phyloP scores from a whole-genome alignment of 805 yeast genomes.

The Naumovozyma dairenensis region DNA sequence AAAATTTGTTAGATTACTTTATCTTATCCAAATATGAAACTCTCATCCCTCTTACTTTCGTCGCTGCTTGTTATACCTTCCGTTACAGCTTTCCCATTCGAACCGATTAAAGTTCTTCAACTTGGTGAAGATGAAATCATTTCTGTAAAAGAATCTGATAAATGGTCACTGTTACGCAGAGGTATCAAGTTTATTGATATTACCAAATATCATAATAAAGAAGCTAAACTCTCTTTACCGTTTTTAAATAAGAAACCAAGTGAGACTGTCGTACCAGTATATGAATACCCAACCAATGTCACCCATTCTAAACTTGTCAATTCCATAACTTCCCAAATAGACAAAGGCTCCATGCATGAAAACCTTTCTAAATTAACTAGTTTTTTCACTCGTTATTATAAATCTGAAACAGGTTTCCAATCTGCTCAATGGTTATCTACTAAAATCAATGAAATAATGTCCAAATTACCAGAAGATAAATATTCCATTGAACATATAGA shows the following conservation, averaged over 20 bases:
- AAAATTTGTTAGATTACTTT: no score
- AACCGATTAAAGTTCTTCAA: conserved; percentile 19
- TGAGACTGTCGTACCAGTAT: conserved; percentile 22
- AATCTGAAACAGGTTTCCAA: conserved; percentile 57
- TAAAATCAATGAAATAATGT: conserved; percentile 30
- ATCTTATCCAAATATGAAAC: no score
- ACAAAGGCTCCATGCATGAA: conserved; percentile 37
- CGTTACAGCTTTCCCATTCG: conserved; percentile 6
- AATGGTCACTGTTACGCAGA: conserved; percentile 35
- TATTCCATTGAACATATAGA: conserved; percentile 40
- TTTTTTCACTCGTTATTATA: conserved; percentile 69
- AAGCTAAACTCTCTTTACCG: conserved; percentile 6
- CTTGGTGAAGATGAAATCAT: conserved; percentile 16
- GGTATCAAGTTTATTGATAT: conserved; percentile 57
- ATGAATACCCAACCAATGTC: conserved; percentile 43
- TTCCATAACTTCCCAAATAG: conserved; percentile 36
- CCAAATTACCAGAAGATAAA: conserved; percentile 25
- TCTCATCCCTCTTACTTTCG: conserved; percentile 1
- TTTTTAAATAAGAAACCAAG: conserved; percentile 14
- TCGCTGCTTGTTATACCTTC: not conserved
- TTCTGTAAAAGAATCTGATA: conserved; percentile 33
- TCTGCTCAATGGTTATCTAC: conserved; percentile 62
- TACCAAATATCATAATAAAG: conserved; percentile 32
- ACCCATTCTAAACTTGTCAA: conserved; percentile 32
- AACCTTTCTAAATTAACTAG: conserved; percentile 56